Conservation (phyloP, 148 eudicot genomes). For the Persicaria maculosa region DNA sequence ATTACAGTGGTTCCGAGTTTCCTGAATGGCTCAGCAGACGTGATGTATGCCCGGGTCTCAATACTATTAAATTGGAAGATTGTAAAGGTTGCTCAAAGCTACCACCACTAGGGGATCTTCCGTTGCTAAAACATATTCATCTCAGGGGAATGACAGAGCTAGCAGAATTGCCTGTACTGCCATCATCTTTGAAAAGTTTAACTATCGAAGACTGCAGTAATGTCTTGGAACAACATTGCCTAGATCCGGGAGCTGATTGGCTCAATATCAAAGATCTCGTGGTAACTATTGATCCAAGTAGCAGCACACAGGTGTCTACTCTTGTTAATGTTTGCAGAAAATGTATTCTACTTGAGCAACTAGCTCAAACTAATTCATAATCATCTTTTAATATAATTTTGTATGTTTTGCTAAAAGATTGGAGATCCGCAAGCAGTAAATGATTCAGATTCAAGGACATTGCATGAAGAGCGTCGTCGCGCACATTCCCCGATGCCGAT, state of each 20-base stretch:
- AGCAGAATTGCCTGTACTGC: neutral
- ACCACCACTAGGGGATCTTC: neutral
- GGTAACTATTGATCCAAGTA: neutral
- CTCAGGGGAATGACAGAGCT: neutral
- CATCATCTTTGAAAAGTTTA: neutral
- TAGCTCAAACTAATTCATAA: too few species aligned
- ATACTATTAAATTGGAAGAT: neutral
- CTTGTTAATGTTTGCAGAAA: neutral
- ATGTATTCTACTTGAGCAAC: too few species aligned
- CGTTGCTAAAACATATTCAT: neutral
- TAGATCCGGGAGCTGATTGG: neutral
- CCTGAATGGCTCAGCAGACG: neutral
- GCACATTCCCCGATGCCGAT: too few species aligned
- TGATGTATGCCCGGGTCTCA: neutral
- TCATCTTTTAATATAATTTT: too few species aligned
- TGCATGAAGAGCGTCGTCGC: too few species aligned
- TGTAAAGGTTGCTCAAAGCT: neutral
- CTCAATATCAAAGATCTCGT: neutral
- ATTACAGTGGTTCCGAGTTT: neutral
- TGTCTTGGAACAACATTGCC: neutral
- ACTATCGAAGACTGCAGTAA: neutral
- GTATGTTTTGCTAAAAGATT: too few species aligned
- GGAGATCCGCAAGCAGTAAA: too few species aligned
- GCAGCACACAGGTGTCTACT: neutral
- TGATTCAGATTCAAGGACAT: too few species aligned